Evolutionary conservation across 805 yeast genomes (phyloP), one percentile per base, ranked within the genome.

Genomic region (Yarrowia sp.): DNA sequence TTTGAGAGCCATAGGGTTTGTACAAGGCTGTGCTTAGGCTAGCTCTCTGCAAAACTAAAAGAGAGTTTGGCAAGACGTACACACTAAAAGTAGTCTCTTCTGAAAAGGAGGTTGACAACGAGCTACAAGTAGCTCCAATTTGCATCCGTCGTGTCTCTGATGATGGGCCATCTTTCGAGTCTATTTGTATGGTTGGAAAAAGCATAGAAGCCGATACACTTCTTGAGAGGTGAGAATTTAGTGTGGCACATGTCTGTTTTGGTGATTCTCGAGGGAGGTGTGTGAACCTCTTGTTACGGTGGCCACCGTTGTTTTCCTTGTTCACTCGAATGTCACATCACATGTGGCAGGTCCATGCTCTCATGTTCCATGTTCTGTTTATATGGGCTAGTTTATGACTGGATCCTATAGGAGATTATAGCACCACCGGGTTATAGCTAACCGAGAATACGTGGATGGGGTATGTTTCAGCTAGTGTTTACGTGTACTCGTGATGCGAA

Each of bases 1-100:
- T 17, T 46, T n/a, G 14, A n/a, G 40, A 3, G 19, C 1, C 14
- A 3, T 32, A 16, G 28, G 14, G 19, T 32, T 28, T 22, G 22
- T 16, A 51, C 24, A 51, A 33, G 58, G 58, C 58, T 21, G 58
- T 51, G 58, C 32, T 51, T 33, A 35, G 41, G 58, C 33, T 51
- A 21, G 24, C 33, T n/a, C 28, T 8, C 17, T 30, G 38, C 52
- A 48, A 35, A 28, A 46, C 36, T 26, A 16, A 26, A 46, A 46
- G 16, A n/a, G 35, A 49, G 56, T 49, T 49, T 33, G 40, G 26
- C n/a, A 12, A 19, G 28, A 16, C 30, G 56, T 33, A 33, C 40
- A 30, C 36, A 30, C 24, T 32, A n/a, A n/a, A n/a, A n/a, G n/a
- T n/a, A 48, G 54, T 7, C 21, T 44, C 49, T 44, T 26, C 49